Conservation (phyloP, 805 yeast species). For the Teunomyces pallodes region DNA sequence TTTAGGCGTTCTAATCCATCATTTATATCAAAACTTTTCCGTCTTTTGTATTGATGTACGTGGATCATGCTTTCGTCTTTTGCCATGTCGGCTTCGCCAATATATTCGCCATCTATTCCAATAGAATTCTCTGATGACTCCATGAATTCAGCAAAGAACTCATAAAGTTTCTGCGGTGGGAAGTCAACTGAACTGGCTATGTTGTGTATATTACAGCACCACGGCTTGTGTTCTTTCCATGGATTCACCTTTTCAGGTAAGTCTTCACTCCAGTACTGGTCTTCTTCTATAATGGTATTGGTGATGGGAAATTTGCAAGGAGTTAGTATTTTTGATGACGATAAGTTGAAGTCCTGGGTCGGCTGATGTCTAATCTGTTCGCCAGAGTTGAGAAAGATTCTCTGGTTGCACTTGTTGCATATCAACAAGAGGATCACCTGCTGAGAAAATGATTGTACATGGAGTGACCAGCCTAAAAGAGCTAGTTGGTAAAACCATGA, state of each 20-base stretch:
- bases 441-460: conserved; percentile 27
- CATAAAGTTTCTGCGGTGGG: conserved; percentile 6
- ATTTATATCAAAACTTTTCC: conserved; percentile 24
- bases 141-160: conserved; percentile 25
- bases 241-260: conserved; percentile 15
- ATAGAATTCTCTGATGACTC: conserved; percentile 19
- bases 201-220: conserved; percentile 30
- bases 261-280: conserved; percentile 13
- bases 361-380: too few relatives aligned
- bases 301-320: conserved; percentile 28
- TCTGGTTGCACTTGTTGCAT: conserved; percentile 37
- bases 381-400: conserved; percentile 25
- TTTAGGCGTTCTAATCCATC: conserved; percentile 32
- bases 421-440: conserved; percentile 28
- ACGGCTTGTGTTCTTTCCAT: conserved; percentile 29
- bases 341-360: conserved; percentile 12
- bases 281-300: conserved; percentile 3
- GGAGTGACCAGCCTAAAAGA: conserved; percentile 36
- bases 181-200: conserved; percentile 7
- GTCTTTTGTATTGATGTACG: conserved; percentile 13
- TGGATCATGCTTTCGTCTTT: conserved; percentile 1
- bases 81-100: conserved; percentile 10
- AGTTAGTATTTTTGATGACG: conserved; percentile 24
- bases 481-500: conserved; percentile 35
- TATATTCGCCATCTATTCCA: conserved; percentile 26